Percentiles rank a stretch among this genome's conserved stretches.
These are phyloP conservation scores for Periconia digitata DNA, from an alignment of 2,329 filamentous ascomycete genomes.

Conservation along the genomic window DNA sequence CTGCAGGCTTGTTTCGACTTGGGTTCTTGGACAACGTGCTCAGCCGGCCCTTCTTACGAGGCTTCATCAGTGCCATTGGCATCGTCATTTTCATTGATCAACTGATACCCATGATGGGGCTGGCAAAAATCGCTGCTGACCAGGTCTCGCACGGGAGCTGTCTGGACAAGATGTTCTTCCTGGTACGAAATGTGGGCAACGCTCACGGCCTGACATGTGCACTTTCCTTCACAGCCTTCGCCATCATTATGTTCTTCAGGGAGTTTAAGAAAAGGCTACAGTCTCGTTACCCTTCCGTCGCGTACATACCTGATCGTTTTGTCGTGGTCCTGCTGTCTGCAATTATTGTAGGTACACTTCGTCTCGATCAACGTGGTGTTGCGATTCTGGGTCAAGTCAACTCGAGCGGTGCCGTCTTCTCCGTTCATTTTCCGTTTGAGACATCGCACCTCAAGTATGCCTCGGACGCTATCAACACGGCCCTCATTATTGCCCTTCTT, in stretches of 20 bases:
- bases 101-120: constrained; percentile 84
- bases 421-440: constrained; percentile 84
- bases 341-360: constrained; percentile 72
- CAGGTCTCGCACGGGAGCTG: constrained; percentile 82
- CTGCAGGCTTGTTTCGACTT: constrained; percentile 79
- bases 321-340: constrained; percentile 84
- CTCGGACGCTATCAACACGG: constrained; percentile 82
- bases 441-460: constrained; percentile 77
- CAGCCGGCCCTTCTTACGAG: constrained; percentile 86
- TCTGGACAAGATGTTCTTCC: constrained; percentile 80
- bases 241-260: constrained; percentile 88
- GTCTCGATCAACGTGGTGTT: constrained; percentile 79
- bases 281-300: constrained; percentile 74
- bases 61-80: constrained; percentile 96
- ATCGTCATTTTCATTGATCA: constrained; percentile 97
- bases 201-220: constrained; percentile 74
- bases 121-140: constrained; percentile 67
- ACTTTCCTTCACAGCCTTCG: constrained; percentile 78
- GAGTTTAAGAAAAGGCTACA: constrained; percentile 81
- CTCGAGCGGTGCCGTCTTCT: constrained; percentile 70
- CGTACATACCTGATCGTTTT: constrained; percentile 91
- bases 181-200: constrained; percentile 66
- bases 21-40: constrained; percentile 95
- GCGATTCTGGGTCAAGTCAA: constrained; percentile 82
- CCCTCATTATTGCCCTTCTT: constrained; percentile 88